Evolutionary conservation across 768 basidiomycete genomes (phyloP), one percentile per base, ranked within the genome.

Genomic region (Boletus fagicola): DNA sequence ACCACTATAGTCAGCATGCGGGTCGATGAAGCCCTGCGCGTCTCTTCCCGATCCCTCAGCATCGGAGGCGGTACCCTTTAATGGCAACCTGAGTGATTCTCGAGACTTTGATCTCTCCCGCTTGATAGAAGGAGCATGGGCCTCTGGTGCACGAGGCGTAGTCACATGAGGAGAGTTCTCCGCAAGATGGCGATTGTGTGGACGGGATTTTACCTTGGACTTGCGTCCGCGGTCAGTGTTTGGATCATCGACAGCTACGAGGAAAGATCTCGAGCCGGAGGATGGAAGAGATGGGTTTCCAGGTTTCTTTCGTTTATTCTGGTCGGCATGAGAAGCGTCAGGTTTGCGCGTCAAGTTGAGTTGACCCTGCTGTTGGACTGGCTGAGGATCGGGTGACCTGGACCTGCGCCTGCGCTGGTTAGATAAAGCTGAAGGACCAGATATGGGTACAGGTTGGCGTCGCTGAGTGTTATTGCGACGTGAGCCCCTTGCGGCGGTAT

Each of bases 41-140:
- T 72, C 70, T 43, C 56, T 66, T 18, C 64, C 67, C 1, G 68
- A 66, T 26, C 70, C 71, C 15, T 66, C 63, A 0, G 38, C 60
- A 30, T 77, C 76, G 1, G 73, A 73, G 9, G 62, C 38, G 2
- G 52, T 33, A 9, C 64, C 51, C 59, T 70, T 75, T n/a, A 58
- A 58, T 22, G 56, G 52, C 16, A 64, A 51, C 35, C 58, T 64
- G 16, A 54, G 11, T 0, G 71, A 63, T 30, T 77, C 77, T 16
- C 73, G 65, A 28, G 77, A 77, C 38, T 69, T 71, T 3, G 77
- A 78, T 16, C 71, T 65, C 44, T 76, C 75, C 53, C 62, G 69
- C 49, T 68, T 71, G 52, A 30, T 45, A 43, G 53, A 49, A 51
- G 18, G 11, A 13, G 13, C n/a, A 11, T 44, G 56, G 0, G 4